Base-by-base conservation (phyloP, 345 rosid species). In the Salix purpurea region DNA sequence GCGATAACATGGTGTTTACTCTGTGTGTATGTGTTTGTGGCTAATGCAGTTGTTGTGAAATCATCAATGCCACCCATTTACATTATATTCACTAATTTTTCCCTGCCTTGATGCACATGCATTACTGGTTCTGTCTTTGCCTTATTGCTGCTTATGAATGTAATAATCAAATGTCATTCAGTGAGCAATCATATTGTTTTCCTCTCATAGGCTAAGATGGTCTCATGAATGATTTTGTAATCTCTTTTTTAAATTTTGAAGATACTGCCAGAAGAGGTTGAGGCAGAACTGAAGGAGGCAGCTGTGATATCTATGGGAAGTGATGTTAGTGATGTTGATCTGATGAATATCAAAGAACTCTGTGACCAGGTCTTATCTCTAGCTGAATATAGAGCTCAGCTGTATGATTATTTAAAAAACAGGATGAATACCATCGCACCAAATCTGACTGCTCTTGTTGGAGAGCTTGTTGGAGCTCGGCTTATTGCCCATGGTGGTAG, bases 391-490 rank as follows among this genome's bases (percentile, higher is more conserved):
- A 90, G 98, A 85, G 97, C 94, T 67, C 98, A 90, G 65, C 89
- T 93, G 37, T 93, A 90, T 71, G 99, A 96, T 75, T 93, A 91
- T 74, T 56, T 93, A 56, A 96, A 96, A 84, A 90, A 91, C 80
- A 85, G 98, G 82, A 96, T 96, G 99, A 91, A 92, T 78, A 92
- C 92, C 2, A 79, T 96, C 30, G 99, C 99, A 1, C 98, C 99
- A 7, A 96, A 92, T 81, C 92, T 96, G 86, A 92, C 99, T 77
- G 91, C 92, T 54, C 89, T 96, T 10, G 99, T 96, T 0, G 99
- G 99, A 7, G 98, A 96, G 86, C 96, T 96, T 71, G 99, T 93
- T 2, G 98, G 99, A 66, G 98, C 97, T 76, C 97, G 97, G 10
- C 88, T 96, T 13, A 93, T 96, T 34, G 97, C 98, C 23, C 98